Percentiles rank a stretch among this genome's conserved stretches.
phyloP scores from a whole-genome alignment of 805 yeast genomes.

The Ogataea pignaliae region DNA sequence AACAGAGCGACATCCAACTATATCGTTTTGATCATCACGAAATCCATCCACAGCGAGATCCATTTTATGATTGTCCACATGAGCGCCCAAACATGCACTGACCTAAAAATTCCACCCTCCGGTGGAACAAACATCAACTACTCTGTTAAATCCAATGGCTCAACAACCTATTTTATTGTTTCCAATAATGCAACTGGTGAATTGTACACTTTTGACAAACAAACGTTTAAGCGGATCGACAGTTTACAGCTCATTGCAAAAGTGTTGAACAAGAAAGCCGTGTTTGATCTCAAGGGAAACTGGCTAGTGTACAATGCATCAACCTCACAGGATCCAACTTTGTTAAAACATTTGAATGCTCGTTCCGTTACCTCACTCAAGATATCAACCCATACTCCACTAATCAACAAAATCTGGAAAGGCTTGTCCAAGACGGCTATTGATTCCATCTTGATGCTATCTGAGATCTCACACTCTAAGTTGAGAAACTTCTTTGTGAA shows the following conservation, averaged over 20 bases:
- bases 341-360: conserved; percentile 9
- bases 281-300: conserved; percentile 44
- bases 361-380: conserved; percentile 39
- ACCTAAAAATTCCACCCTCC: conserved; percentile 2
- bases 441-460: conserved; percentile 34
- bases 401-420: conserved; percentile 44
- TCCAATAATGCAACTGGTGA: conserved; percentile 15
- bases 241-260: conserved; percentile 8
- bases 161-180: conserved; percentile 13
- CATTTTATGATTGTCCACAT: conserved; percentile 9
- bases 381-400: conserved; percentile 42
- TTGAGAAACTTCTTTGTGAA: conserved; percentile 34
- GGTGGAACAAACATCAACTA: conserved; percentile 5
- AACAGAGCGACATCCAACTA: conserved; percentile 21
- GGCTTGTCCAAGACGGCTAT: conserved; percentile 48
- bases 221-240: background rate
- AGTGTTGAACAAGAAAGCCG: conserved; percentile 33
- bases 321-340: conserved; percentile 32
- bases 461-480: conserved; percentile 45
- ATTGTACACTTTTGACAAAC: conserved; percentile 8
- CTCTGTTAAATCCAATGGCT: conserved; percentile 8
- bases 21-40: conserved; percentile 12
- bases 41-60: conserved; percentile 17
- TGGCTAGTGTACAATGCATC: conserved; percentile 46
- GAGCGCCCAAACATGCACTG: background rate